These are phyloP conservation scores for Coemansia sp. DNA, from an alignment of 371 early-diverging fungal genomes.

Conservation along the genomic window DNA sequence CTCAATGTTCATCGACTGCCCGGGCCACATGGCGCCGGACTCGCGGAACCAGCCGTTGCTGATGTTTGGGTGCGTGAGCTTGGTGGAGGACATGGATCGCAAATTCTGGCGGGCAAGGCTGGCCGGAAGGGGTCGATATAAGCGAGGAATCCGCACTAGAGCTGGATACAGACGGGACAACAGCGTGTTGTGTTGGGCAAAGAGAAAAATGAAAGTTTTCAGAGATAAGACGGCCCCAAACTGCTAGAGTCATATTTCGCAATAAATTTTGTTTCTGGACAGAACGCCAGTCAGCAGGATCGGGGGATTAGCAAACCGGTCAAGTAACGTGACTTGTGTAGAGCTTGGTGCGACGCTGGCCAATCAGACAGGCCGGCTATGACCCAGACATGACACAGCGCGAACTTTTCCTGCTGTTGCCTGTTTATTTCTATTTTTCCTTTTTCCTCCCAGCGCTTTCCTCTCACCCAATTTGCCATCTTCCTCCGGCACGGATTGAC, in stretches of 20 bases:
- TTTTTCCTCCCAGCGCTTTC: not conserved
- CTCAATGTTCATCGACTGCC: slow-evolving; percentile 94
- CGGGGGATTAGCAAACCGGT: not conserved
- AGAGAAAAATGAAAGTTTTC: not conserved
- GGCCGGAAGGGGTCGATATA: slow-evolving; percentile 5
- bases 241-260: not conserved
- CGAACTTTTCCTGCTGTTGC: too few species aligned
- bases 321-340: slow-evolving; percentile 3
- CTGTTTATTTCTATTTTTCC: slow-evolving; percentile 2
- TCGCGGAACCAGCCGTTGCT: slow-evolving; percentile 96
- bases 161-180: slow-evolving; percentile 1
- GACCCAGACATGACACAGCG: not conserved
- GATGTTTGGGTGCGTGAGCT: slow-evolving; percentile 84
- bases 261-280: not conserved
- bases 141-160: slow-evolving; percentile 7
- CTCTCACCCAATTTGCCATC: slow-evolving; percentile 2
- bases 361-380: not conserved
- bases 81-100: slow-evolving; percentile 23
- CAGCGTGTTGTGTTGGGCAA: not conserved
- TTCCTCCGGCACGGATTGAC: slow-evolving; percentile 2
- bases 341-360: not conserved
- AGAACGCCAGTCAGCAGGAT: not conserved
- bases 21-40: slow-evolving; percentile 92
- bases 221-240: not conserved
- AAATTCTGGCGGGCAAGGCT: not conserved